phyloP scores from a whole-genome alignment of 2,329 filamentous ascomycete species.

The Cladosporium phlei region DNA sequence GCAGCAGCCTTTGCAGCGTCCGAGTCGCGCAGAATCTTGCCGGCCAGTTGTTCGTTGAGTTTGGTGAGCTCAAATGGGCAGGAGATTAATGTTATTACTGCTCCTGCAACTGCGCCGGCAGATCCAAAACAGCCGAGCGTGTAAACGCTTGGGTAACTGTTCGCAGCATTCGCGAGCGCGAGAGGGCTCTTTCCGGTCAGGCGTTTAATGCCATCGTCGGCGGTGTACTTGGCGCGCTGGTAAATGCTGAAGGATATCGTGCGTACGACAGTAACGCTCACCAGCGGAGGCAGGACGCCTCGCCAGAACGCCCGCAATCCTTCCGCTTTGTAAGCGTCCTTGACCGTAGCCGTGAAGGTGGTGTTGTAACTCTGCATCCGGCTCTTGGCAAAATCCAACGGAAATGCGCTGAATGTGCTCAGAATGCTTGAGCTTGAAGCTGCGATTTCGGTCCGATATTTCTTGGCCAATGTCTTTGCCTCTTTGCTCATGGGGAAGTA shows the following conservation, averaged over 20 bases:
- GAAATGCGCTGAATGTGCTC: slow-evolving; percentile 76
- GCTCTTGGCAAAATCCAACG: slow-evolving; percentile 83
- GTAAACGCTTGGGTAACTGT: slow-evolving; percentile 66
- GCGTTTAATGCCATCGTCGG: slow-evolving; percentile 64
- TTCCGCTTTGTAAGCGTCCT: slow-evolving; percentile 62
- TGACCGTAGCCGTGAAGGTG: slow-evolving; percentile 59
- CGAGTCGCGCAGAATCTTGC: slow-evolving; percentile 57
- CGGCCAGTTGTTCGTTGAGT: slow-evolving; percentile 78
- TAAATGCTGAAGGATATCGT: slow-evolving; percentile 79
- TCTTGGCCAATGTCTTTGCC: slow-evolving; percentile 59
- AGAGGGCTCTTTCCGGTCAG: slow-evolving; percentile 66
- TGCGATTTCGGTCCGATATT: slow-evolving; percentile 74
- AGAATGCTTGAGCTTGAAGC: slow-evolving; percentile 72
- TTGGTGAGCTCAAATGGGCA: slow-evolving; percentile 91
- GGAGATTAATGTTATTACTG: slow-evolving; percentile 72
- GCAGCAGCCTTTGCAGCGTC: slow-evolving; percentile 3
- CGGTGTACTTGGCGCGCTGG: slow-evolving; percentile 67
- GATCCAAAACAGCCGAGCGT: slow-evolving; percentile 72
- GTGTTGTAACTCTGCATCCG: slow-evolving; percentile 73
- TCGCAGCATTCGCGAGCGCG: slow-evolving; percentile 64
- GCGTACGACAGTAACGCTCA: slow-evolving; percentile 70
- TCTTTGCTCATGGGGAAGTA: slow-evolving; percentile 36
- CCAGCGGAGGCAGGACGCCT: slow-evolving; percentile 70
- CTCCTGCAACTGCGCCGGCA: slow-evolving; percentile 74
- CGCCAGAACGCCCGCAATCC: slow-evolving; percentile 49